A percentile compares a stretch with the other conserved stretches of the same genome.
Evolutionary conservation across 805 yeast species (phyloP).

Genomic region (Starmerella kuoi): DNA sequence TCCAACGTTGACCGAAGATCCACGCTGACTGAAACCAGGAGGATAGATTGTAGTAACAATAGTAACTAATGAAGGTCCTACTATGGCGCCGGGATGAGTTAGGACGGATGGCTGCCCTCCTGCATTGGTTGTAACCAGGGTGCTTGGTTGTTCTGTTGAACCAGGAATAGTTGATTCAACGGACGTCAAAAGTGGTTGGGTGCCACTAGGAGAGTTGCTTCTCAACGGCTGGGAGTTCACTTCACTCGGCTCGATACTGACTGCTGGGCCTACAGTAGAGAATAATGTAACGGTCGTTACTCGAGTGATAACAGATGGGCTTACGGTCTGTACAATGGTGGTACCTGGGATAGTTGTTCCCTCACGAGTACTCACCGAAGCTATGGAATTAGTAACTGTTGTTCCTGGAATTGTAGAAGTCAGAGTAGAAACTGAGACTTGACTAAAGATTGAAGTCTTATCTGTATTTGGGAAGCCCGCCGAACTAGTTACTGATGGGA

Average conservation of each 20-base stretch:
- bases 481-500: too few species aligned
- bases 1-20: too few species aligned
- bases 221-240: too few species aligned
- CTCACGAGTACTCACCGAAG: too few species aligned
- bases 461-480: too few species aligned
- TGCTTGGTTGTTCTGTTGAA: neutral
- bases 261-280: neutral
- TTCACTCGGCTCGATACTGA: slow-evolving; percentile 2
- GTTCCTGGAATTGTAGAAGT: too few species aligned
- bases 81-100: slow-evolving; percentile 8
- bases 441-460: too few species aligned
- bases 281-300: neutral
- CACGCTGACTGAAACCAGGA: too few species aligned
- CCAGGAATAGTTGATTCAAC: neutral
- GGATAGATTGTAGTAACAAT: slow-evolving; percentile 7
- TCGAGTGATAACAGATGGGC: slow-evolving; percentile 1
- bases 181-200: neutral
- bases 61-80: slow-evolving; percentile 8
- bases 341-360: neutral
- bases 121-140: slow-evolving; percentile 1
- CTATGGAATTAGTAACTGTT: too few species aligned
- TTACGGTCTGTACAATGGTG: neutral
- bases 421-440: too few species aligned
- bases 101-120: slow-evolving; percentile 1
- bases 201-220: neutral